Evolutionary conservation across 2,329 filamentous ascomycete species (phyloP), one percentile per base, ranked within the genome.

Genomic region (Penicillium brevicompactum): DNA sequence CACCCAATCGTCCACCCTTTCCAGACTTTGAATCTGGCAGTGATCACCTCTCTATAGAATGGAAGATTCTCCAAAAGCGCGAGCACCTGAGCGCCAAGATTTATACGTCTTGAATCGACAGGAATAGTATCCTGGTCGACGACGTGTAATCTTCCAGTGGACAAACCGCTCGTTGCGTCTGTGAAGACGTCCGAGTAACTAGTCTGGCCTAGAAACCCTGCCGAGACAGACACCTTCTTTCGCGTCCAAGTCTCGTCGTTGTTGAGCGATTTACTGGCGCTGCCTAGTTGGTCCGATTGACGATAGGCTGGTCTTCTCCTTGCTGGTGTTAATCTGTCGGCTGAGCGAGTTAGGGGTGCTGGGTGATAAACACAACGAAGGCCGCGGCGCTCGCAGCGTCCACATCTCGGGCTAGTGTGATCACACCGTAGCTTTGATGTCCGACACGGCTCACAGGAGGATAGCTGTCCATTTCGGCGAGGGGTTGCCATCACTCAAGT

Each of bases 341-440:
- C 1, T 18, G 24, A 3, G 11, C 47, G 37, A 1, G 50, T 52
- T 27, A 52, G 13, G 4, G 50, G 44, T 34, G 50, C 50, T 4
- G 50, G 50, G 27, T 52, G 50, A 47, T 47, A 52, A 4, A 30
- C 30, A 34, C 50, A 52, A 24, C 27, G 37, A 21, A 52, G 44
- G 21, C 27, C n/a, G 8, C 50, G 50, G 14, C 50, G 50, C 18
- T 24, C 44, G 31, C 50, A 52, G 11, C 50, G 44, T 22, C 44
- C 50, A 42, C 50, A 52, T 5, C 47, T 30, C 4, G 50, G 50
- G 18, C 44, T 52, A 22, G 51, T 42, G 43, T 67, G 63, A 13
- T 66, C 64, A 41, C 64, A 67, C 16, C 64, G 62, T n/a, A 67
- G 22, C 42, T 66, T 67, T 13, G 63, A 59, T 45, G 59, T 65